Conservation (phyloP, 2,329 filamentous ascomycete genomes). For the Chaetomium sp. region DNA sequence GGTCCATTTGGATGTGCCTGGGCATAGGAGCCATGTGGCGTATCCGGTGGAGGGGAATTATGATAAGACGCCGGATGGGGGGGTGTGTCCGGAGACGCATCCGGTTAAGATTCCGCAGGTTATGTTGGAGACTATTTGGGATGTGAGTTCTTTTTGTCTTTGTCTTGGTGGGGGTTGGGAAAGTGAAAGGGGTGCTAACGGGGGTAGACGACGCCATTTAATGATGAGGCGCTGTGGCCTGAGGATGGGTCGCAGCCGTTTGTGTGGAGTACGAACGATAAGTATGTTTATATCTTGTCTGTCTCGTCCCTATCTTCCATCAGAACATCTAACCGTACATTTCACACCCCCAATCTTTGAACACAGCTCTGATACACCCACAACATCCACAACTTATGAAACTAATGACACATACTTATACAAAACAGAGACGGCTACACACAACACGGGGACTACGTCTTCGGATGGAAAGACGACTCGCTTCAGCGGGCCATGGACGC, state of each 20-base stretch:
- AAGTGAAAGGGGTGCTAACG: background rate
- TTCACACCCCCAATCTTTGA: no score
- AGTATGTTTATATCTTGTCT: no score
- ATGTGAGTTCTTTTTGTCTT: constrained; percentile 19
- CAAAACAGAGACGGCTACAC: constrained; percentile 23
- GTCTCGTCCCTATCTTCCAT: no score
- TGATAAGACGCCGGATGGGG: constrained; percentile 5
- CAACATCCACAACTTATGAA: background rate
- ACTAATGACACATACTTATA: background rate
- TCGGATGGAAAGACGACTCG: constrained; percentile 10
- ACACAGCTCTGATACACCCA: no score
- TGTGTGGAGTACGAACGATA: constrained; percentile 15
- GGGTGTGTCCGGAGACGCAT: constrained; percentile 31
- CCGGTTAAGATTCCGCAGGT: constrained; percentile 36
- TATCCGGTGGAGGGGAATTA: constrained; percentile 7
- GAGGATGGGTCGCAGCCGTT: constrained; percentile 14
- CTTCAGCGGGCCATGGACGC: constrained; percentile 15
- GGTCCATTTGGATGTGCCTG: constrained; percentile 38
- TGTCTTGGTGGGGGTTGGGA: background rate
- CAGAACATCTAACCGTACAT: no score
- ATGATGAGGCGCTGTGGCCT: constrained; percentile 9
- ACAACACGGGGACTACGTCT: constrained; percentile 17
- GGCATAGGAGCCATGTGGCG: constrained; percentile 32
- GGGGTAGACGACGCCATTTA: constrained; percentile 6
- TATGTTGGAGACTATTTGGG: constrained; percentile 30